Conservation (phyloP, 176 grass and related monocot genomes). For the Juncus inflexus region DNA sequence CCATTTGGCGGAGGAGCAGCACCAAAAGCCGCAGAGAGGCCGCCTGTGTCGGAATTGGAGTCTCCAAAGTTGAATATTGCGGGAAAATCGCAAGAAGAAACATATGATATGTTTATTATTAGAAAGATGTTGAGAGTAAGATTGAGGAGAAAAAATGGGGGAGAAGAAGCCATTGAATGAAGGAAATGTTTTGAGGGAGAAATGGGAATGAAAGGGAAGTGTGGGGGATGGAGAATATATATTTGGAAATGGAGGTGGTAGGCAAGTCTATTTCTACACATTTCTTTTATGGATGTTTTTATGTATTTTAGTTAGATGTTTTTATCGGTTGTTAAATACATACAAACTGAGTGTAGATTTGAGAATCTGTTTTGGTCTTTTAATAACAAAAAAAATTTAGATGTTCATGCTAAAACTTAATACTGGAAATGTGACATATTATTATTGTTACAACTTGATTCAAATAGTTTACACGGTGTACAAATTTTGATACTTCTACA, state of each 20-base stretch:
- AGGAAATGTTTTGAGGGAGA: background rate
- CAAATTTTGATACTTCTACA: too few relatives aligned
- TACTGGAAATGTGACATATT: too few relatives aligned
- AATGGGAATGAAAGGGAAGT: background rate
- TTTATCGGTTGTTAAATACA: background rate
- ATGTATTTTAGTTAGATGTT: too few relatives aligned
- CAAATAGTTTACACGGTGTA: too few relatives aligned
- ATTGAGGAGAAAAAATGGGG: background rate
- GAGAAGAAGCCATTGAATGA: slow-evolving; percentile 9
- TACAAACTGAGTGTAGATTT: background rate
- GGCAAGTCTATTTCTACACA: too few relatives aligned
- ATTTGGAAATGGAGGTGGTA: background rate
- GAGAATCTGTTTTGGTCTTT: background rate
- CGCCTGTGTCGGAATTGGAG: slow-evolving; percentile 97
- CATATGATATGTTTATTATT: background rate
- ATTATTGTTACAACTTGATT: too few relatives aligned
- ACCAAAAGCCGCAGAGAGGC: slow-evolving; percentile 76
- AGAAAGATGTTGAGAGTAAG: slow-evolving; percentile 17
- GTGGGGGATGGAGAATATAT: background rate
- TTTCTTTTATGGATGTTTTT: too few relatives aligned
- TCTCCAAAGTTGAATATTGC: slow-evolving; percentile 96
- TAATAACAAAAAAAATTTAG: background rate
- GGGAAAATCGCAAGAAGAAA: slow-evolving; percentile 58
- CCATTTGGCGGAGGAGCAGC: slow-evolving; percentile 87
- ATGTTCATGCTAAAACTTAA: too few relatives aligned